Percentiles rank a stretch among this genome's conserved stretches.
Conservation (phyloP, 2,329 filamentous ascomycete genomes). For the Neonectria neomacrospora region DNA sequence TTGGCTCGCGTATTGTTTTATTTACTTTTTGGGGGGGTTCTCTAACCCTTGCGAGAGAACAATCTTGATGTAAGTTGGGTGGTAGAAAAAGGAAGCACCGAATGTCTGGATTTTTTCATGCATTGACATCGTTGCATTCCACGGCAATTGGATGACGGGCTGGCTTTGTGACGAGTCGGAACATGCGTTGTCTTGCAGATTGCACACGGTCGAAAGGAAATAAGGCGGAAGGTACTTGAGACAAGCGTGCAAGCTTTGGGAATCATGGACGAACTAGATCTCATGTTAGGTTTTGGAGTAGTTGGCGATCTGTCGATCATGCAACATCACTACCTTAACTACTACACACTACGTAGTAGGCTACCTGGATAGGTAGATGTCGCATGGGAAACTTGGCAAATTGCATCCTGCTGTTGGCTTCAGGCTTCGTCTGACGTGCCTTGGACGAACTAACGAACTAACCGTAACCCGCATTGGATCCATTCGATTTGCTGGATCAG, state of each 20-base stretch:
- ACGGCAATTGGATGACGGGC: not conserved
- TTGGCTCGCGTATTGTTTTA: not conserved
- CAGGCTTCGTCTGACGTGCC: not conserved
- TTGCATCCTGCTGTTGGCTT: not conserved
- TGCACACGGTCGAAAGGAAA: not conserved
- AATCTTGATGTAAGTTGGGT: not conserved
- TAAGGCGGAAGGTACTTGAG: not conserved
- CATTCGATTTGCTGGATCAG: constrained; percentile 1
- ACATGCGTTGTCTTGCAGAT: not conserved
- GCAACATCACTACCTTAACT: not conserved
- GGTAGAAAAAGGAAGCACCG: not conserved
- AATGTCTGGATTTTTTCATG: not conserved
- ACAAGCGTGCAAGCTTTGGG: not conserved
- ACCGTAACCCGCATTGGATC: not conserved
- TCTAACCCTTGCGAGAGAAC: not conserved
- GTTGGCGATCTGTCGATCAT: not conserved
- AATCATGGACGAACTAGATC: not conserved
- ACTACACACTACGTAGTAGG: no score
- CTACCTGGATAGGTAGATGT: not conserved
- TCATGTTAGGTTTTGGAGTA: not conserved
- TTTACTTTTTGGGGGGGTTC: not conserved
- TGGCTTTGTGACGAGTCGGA: not conserved
- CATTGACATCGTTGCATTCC: not conserved
- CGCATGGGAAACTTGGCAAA: constrained; percentile 3
- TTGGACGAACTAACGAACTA: not conserved